Base-by-base conservation (phyloP, 805 yeast genomes). In the Hanseniaspora lindneri region DNA sequence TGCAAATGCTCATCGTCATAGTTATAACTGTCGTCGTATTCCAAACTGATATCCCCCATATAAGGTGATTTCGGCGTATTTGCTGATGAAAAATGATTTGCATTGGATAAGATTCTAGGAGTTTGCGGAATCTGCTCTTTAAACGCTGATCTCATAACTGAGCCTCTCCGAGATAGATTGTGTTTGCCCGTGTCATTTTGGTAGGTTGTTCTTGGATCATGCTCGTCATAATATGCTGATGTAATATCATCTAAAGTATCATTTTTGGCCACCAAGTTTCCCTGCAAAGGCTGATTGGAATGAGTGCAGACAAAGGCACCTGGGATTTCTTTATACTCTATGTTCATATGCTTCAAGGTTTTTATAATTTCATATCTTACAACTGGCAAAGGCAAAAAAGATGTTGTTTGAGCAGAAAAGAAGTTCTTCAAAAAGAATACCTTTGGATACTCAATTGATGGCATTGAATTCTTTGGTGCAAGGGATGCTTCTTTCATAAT, bases 261-360 rank as follows among this genome's bases (percentile, higher is more conserved):
- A 16, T 28, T 44, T 20, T 32, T 19, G 14, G 47, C 58, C 51
- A 27, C 58, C 17, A 33, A 23, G 14, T 27, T 21, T 28, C 40
- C 59, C 29, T 58, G 20, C 20, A 32, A 28, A 16, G 33, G 17
- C 7, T 47, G 80, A 73, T 30, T 74, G 48, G 56, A 68, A 58
- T 83, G 87, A 9, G 77, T 72, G 67, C 97, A 88, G 21, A 85
- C 74, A 62, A 89, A 88, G 0, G 96, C 97, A 51, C 97, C 96
- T 59, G 82, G 82, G 20, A 88, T 94, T 65, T 88, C 97, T 53
- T 80, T 82, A 62, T 74, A 88, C 51, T 78, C 76, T 42, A 89
- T 92, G 24, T 85, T 86, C 59, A 85, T 70, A 53, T 77, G 77
- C 17, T 77, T 78, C 60, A 88, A 71, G 1, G 83, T 89, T 19